Base-by-base conservation (phyloP, 441 rosid genomes). In the Capsella rubella region DNA sequence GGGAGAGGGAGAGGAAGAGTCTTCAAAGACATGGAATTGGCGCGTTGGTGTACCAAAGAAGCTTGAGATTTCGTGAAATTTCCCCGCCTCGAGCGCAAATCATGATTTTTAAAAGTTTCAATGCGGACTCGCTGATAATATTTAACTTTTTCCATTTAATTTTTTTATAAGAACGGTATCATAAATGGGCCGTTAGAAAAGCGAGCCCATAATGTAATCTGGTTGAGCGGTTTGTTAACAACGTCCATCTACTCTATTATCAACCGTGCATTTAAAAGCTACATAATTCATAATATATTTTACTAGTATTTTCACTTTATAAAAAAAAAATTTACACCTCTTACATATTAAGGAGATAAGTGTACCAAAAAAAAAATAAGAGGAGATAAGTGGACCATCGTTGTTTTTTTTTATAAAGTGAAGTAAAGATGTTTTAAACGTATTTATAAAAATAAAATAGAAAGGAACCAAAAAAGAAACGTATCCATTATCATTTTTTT, bases 41-140 rank as follows among this genome's bases (percentile, higher is more conserved):
- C 73, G 78, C 78, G 37, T 49, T 59, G 46, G 8, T 57, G 65
- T 42, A 7, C n/a, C 56, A 13, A 56, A 56, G 25, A 57, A 47
- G 50, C 51, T 71, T 71, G n/a, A 61, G 43, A 39, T 71, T 71
- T 61, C 31, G 28, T 49, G 57, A 70, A 70, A 70, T 58, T 47
- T 70, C 18, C 75, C 75, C 67, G 69, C 69, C 69, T 61, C 6
- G 13, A 37, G 1, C 15, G 8, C 9, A 46, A 18, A 43, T 28
- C 51, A 40, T 39, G 3, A 54, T 28, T 40, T 55, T 0, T 6
- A 53, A 66, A 42, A 2, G 2, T 10, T 53, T 39, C 16, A 40
- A 42, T 35, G 39, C 39, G 39, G 39, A 16, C 18, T 35, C 39
- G 39, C 10, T 35, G 39, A 35, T 35, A 1, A 21, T 21, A 21